phyloP scores from a whole-genome alignment of 371 early-diverging fungal species.

The Syncephalastrum monosporum region DNA sequence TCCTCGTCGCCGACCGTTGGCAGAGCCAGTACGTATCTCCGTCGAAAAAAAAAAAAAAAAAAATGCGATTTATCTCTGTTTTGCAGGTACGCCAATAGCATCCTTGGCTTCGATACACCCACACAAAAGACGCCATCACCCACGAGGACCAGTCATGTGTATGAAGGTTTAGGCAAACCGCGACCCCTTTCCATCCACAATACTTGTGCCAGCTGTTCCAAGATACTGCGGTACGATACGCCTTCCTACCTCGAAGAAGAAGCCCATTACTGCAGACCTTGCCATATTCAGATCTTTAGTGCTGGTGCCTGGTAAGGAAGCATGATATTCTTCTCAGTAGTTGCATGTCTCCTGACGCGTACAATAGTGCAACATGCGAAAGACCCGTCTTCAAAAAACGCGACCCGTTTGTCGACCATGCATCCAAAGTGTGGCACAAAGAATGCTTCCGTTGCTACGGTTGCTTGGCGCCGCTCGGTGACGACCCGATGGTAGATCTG shows the following conservation, averaged over 20 bases:
- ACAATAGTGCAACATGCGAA: conserved; percentile 38
- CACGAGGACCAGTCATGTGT: too few relatives aligned
- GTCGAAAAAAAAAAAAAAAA: not conserved
- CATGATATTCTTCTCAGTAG: not conserved
- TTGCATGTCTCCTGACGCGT: too few relatives aligned
- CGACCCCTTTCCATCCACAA: conserved; percentile 20
- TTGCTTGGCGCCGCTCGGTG: conserved; percentile 27
- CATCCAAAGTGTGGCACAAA: conserved; percentile 47
- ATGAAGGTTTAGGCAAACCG: conserved; percentile 3
- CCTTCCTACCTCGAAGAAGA: conserved; percentile 18
- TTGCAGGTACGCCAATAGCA: conserved; percentile 44
- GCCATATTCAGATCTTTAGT: conserved; percentile 28
- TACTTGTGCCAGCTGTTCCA: conserved; percentile 21
- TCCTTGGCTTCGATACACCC: conserved; percentile 24
- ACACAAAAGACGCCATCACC: too few relatives aligned
- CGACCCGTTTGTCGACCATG: conserved; percentile 46
- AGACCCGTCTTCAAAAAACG: conserved; percentile 37
- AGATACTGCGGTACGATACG: conserved; percentile 16
- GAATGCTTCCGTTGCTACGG: conserved; percentile 50
- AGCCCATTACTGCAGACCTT: conserved; percentile 31
- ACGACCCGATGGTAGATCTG: conserved; percentile 59
- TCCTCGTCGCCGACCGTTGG: conserved; percentile 44
- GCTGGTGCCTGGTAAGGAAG: conserved; percentile 33
- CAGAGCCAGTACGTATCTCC: conserved; percentile 36
- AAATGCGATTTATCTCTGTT: not conserved